Percentiles rank a stretch among this genome's conserved stretches.
These are phyloP conservation scores for Kwoniella sp. DNA, from an alignment of 768 basidiomycete species.

Conservation along the genomic window DNA sequence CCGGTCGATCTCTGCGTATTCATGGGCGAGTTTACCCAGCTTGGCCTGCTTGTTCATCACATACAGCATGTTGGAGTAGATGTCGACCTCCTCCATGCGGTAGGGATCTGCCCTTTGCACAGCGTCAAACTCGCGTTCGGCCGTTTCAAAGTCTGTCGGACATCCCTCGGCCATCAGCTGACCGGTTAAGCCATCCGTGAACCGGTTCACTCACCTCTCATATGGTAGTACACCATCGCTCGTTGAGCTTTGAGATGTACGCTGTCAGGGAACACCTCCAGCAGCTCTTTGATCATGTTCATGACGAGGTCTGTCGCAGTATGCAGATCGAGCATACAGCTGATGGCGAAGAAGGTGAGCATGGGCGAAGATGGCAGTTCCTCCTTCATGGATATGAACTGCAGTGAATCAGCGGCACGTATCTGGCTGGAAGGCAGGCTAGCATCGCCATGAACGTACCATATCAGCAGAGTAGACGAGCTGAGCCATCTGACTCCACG, in stretches of 20 bases:
- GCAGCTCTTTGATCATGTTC: constrained; percentile 70
- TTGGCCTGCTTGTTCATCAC: constrained; percentile 85
- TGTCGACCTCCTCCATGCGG: constrained; percentile 89
- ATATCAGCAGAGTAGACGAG: constrained; percentile 80
- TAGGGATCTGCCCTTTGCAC: constrained; percentile 77
- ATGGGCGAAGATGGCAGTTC: constrained; percentile 58
- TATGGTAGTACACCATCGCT: constrained; percentile 81
- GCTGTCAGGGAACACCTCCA: constrained; percentile 75
- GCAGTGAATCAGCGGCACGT: neutral
- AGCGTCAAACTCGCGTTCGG: constrained; percentile 77
- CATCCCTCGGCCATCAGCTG: neutral
- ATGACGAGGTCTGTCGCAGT: constrained; percentile 82
- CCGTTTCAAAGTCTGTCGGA: constrained; percentile 86
- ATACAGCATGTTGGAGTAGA: constrained; percentile 94
- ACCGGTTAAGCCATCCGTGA: neutral
- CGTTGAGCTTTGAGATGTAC: constrained; percentile 80
- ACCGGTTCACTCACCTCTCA: constrained; percentile 64
- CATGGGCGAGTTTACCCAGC: constrained; percentile 83
- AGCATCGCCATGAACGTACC: too few species aligned
- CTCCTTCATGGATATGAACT: constrained; percentile 52
- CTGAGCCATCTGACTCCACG: constrained; percentile 72
- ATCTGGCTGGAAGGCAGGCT: too few species aligned
- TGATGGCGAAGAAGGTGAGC: constrained; percentile 74
- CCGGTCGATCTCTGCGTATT: constrained; percentile 81
- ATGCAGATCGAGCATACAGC: constrained; percentile 82